A percentile compares a stretch with the other conserved stretches of the same genome.
These are phyloP conservation scores for Incumbomyces delicatus DNA, from an alignment of 2,329 filamentous ascomycete species.

Conservation along the genomic window DNA sequence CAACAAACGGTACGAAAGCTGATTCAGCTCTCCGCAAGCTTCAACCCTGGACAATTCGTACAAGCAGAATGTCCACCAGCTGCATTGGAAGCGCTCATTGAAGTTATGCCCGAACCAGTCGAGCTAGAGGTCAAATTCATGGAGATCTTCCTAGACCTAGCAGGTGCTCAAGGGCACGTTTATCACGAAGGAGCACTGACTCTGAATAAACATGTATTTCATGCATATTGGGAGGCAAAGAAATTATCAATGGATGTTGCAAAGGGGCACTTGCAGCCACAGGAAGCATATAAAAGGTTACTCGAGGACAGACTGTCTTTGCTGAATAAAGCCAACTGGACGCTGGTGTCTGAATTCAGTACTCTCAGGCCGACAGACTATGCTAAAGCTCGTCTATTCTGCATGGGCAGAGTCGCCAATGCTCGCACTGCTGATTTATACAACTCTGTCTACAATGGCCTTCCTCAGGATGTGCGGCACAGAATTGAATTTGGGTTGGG, in stretches of 20 bases:
- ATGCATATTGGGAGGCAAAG: background rate
- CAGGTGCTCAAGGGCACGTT: constrained; percentile 26
- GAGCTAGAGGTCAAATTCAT: constrained; percentile 25
- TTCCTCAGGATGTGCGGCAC: constrained; percentile 14
- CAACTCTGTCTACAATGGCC: constrained; percentile 18
- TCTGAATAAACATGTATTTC: constrained; percentile 21
- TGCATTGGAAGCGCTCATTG: constrained; percentile 18
- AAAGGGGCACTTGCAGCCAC: background rate
- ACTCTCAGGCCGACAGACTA: constrained; percentile 17
- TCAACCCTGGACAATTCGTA: constrained; percentile 28
- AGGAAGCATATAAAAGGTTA: constrained; percentile 25
- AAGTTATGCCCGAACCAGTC: constrained; percentile 12
- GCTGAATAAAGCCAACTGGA: constrained; percentile 19
- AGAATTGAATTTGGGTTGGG: constrained; percentile 25
- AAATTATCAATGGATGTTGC: background rate
- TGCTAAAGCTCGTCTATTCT: constrained; percentile 28
- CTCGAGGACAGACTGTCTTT: constrained; percentile 21
- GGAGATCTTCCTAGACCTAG: constrained; percentile 27
- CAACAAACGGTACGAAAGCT: constrained; percentile 21
- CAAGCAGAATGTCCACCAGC: constrained; percentile 26
- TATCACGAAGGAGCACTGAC: constrained; percentile 22
- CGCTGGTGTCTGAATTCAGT: constrained; percentile 18
- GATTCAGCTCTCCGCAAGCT: constrained; percentile 24
- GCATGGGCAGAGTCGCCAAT: constrained; percentile 25
- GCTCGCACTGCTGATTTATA: constrained; percentile 21